Evolutionary conservation across 2,329 filamentous ascomycete species (phyloP).

Genomic region (Neocatenulostroma microsporum): DNA sequence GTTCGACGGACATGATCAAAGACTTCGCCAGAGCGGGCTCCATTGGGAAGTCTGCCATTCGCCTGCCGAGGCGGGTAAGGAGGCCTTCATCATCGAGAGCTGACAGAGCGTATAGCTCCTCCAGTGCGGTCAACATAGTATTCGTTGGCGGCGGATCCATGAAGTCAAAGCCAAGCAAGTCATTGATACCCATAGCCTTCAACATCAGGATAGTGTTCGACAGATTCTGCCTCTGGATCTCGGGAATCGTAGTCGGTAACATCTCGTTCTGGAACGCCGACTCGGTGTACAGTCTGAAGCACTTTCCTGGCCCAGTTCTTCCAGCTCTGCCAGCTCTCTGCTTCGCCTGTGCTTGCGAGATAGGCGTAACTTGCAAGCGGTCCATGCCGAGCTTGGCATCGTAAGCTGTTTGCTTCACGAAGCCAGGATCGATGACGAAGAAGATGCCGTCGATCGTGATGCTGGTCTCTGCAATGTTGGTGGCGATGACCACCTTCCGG

Average conservation of each 20-base stretch:
- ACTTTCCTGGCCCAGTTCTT: slow-evolving; percentile 90
- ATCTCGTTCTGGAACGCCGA: slow-evolving; percentile 94
- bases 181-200: slow-evolving; percentile 99
- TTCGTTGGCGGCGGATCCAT: slow-evolving; percentile 98
- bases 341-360: slow-evolving; percentile 93
- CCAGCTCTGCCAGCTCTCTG: slow-evolving; percentile 89
- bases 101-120: slow-evolving; percentile 86
- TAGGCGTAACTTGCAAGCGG: slow-evolving; percentile 86
- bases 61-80: slow-evolving; percentile 79
- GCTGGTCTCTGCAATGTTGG: slow-evolving; percentile 95
- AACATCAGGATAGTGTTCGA: slow-evolving; percentile 93
- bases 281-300: slow-evolving; percentile 92
- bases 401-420: slow-evolving; percentile 96
- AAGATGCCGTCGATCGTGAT: slow-evolving; percentile 98
- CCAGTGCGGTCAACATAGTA: slow-evolving; percentile 91
- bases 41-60: slow-evolving; percentile 99
- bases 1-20: slow-evolving; percentile 77
- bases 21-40: slow-evolving; percentile 87
- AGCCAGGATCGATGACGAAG: slow-evolving; percentile 94
- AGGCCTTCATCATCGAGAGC: slow-evolving; percentile 93
- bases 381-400: slow-evolving; percentile 98
- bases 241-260: slow-evolving; percentile 89
- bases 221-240: slow-evolving; percentile 92
- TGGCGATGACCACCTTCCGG: slow-evolving; percentile 93
- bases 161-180: slow-evolving; percentile 93